Evolutionary conservation across 768 basidiomycete genomes (phyloP).

Genomic region (Lentinula raphanica): DNA sequence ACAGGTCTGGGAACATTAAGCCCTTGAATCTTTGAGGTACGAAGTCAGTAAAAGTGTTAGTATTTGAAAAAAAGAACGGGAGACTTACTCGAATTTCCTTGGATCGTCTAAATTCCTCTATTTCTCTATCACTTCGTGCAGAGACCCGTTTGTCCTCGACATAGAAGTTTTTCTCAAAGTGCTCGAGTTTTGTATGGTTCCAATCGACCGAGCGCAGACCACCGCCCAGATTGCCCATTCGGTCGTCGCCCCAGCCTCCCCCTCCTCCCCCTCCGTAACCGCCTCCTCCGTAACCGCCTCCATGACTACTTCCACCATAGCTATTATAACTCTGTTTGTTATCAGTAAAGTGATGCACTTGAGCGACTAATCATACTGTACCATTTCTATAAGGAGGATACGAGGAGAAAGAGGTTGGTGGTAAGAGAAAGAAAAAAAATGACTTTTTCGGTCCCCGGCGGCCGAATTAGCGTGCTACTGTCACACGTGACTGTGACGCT

Average conservation of each 20-base stretch:
- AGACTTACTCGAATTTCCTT: slow-evolving; percentile 82
- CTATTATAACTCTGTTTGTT: neutral
- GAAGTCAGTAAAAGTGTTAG: neutral
- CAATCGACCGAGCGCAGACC: slow-evolving; percentile 85
- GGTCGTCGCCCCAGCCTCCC: slow-evolving; percentile 47
- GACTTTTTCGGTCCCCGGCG: neutral
- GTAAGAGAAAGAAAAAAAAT: slow-evolving; percentile 1
- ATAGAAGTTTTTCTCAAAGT: slow-evolving; percentile 98
- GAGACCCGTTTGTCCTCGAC: slow-evolving; percentile 84
- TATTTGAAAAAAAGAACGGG: neutral
- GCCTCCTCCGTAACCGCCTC: neutral
- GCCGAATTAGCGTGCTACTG: neutral
- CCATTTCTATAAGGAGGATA: slow-evolving; percentile 4
- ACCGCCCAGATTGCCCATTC: slow-evolving; percentile 80
- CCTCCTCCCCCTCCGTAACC: slow-evolving; percentile 8
- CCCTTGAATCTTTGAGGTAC: slow-evolving; percentile 68
- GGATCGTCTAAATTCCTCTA: slow-evolving; percentile 76
- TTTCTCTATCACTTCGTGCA: slow-evolving; percentile 72
- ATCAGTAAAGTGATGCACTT: neutral
- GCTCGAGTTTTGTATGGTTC: slow-evolving; percentile 63
- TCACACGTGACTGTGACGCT: neutral
- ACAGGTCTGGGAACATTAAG: slow-evolving; percentile 85
- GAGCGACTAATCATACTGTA: neutral
- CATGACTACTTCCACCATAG: neutral
- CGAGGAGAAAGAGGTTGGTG: neutral